A percentile compares a stretch with the other conserved stretches of the same genome.
These are phyloP conservation scores for Phytophthora capsici DNA, from an alignment of 352 stramenopile genomes.

Conservation along the genomic window DNA sequence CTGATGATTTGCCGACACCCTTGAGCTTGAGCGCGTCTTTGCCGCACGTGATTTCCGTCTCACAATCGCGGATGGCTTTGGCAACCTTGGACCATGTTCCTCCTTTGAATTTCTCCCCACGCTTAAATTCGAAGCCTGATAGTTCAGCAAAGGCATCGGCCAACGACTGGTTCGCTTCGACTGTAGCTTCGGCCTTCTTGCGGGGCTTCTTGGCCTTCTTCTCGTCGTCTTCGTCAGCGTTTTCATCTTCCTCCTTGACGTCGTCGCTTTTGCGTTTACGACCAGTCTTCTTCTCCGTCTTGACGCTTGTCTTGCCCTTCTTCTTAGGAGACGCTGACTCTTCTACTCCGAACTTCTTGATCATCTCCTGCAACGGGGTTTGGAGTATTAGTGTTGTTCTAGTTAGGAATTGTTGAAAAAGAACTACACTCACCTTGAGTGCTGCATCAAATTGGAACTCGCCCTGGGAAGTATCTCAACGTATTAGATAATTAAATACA, in stretches of 20 bases:
- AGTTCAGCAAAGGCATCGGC: constrained; percentile 83
- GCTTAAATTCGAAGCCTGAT: constrained; percentile 90
- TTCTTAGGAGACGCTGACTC: constrained; percentile 48
- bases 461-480: constrained; percentile 38
- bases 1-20: constrained; percentile 83
- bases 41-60: constrained; percentile 65
- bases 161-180: constrained; percentile 73
- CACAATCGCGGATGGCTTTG: constrained; percentile 80
- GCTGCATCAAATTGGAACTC: constrained; percentile 80
- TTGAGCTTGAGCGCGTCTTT: constrained; percentile 88
- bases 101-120: constrained; percentile 86
- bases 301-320: constrained; percentile 19
- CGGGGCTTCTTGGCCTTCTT: constrained; percentile 59
- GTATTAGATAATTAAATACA: background rate
- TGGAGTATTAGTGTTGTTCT: background rate
- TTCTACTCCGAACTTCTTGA: constrained; percentile 78
- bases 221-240: constrained; percentile 47
- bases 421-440: constrained; percentile 47
- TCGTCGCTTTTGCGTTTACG: constrained; percentile 38
- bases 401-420: background rate
- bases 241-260: constrained; percentile 46
- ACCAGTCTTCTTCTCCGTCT: constrained; percentile 47
- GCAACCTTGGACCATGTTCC: constrained; percentile 89
- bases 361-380: constrained; percentile 76
- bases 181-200: constrained; percentile 61